Conservation (phyloP, 352 stramenopile species). For the Pythium aquatile region DNA sequence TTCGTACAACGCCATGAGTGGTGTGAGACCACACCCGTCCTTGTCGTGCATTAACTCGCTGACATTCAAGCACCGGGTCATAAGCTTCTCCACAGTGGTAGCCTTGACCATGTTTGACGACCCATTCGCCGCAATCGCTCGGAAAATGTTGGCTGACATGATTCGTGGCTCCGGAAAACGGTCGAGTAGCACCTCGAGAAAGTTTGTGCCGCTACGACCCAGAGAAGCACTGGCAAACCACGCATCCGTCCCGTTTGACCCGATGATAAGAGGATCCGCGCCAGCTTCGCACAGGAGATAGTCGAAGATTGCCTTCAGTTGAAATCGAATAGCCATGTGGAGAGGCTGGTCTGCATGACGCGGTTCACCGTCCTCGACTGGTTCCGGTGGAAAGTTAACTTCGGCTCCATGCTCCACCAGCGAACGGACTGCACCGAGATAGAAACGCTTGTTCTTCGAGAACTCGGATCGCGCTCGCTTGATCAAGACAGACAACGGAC, state of each 20-base stretch:
- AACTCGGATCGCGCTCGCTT: slow-evolving; percentile 20
- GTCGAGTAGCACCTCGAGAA: slow-evolving; percentile 46
- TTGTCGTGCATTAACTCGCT: slow-evolving; percentile 43
- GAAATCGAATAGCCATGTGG: slow-evolving; percentile 47
- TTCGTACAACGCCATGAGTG: slow-evolving; percentile 45
- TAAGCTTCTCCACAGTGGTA: slow-evolving; percentile 36
- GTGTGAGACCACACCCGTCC: slow-evolving; percentile 37
- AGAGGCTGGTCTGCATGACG: slow-evolving; percentile 37
- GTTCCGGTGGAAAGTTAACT: slow-evolving; percentile 9
- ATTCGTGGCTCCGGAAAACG: slow-evolving; percentile 21
- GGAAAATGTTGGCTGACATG: slow-evolving; percentile 54
- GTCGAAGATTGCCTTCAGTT: slow-evolving; percentile 41
- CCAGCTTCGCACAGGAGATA: slow-evolving; percentile 42
- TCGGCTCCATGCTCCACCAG: slow-evolving; percentile 24
- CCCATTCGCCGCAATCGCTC: slow-evolving; percentile 35
- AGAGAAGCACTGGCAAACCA: slow-evolving; percentile 51
- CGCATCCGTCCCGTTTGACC: slow-evolving; percentile 40
- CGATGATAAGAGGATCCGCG: slow-evolving; percentile 31
- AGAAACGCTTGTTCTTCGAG: slow-evolving; percentile 32
- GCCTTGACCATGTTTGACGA: slow-evolving; percentile 21
- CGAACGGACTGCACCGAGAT: slow-evolving; percentile 28
- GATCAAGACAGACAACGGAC: slow-evolving; percentile 53
- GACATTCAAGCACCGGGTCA: slow-evolving; percentile 31
- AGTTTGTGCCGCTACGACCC: slow-evolving; percentile 37
- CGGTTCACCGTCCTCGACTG: slow-evolving; percentile 21